Conservation (phyloP, 2,329 filamentous ascomycete genomes). For the Polychaeton citri region DNA sequence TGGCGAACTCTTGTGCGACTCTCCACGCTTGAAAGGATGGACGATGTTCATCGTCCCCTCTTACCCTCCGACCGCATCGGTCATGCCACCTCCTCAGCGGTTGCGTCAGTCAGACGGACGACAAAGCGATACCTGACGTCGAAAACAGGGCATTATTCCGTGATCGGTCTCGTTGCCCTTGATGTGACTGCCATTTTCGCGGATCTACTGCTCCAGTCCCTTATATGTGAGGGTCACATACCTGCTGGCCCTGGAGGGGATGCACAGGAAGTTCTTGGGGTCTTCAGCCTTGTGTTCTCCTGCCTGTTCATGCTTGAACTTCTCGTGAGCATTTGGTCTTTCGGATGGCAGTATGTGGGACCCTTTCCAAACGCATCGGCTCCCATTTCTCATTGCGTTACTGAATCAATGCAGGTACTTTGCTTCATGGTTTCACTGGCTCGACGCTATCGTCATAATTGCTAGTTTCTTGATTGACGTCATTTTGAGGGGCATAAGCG, state of each 20-base stretch:
- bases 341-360: slow-evolving; percentile 44
- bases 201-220: slow-evolving; percentile 37
- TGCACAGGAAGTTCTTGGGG: slow-evolving; percentile 33
- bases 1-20: too few species aligned
- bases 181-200: slow-evolving; percentile 41
- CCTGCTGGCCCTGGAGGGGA: slow-evolving; percentile 13
- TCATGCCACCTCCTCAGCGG: slow-evolving; percentile 1
- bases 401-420: slow-evolving; percentile 17
- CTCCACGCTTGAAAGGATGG: too few species aligned
- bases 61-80: slow-evolving; percentile 5
- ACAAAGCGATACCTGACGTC: slow-evolving; percentile 29
- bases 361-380: too few species aligned
- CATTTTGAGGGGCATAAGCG: slow-evolving; percentile 43
- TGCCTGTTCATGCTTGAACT: slow-evolving; percentile 54
- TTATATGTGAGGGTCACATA: slow-evolving; percentile 32
- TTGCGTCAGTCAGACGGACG: slow-evolving; percentile 7
- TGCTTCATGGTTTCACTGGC: slow-evolving; percentile 41
- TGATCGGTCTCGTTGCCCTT: slow-evolving; percentile 35
- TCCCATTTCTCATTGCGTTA: slow-evolving; percentile 2
- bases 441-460: slow-evolving; percentile 52
- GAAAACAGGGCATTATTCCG: slow-evolving; percentile 35
- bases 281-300: slow-evolving; percentile 46
- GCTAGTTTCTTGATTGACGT: slow-evolving; percentile 50
- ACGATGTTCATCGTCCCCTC: slow-evolving; percentile 5
- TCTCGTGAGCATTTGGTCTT: slow-evolving; percentile 44